These are phyloP conservation scores for Termitomyces sp. DNA, from an alignment of 768 basidiomycete genomes.

Conservation along the genomic window DNA sequence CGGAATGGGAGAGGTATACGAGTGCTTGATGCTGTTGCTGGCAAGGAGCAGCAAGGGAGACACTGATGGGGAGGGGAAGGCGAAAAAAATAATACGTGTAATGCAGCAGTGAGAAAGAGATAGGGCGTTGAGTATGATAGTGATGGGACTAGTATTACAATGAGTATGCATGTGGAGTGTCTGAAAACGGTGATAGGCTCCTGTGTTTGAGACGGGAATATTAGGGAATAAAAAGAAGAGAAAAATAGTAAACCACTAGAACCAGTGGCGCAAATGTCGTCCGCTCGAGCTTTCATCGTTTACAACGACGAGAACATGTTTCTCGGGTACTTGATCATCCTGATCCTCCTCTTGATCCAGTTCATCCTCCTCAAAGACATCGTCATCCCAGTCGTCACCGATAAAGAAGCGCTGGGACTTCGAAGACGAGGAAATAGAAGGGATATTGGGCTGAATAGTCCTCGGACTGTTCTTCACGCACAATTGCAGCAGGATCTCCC, in stretches of 20 bases:
- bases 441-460: neutral
- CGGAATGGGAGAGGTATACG: neutral
- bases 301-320: conserved; percentile 12
- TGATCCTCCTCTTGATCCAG: conserved; percentile 16
- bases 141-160: neutral
- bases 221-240: neutral
- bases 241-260: conserved; percentile 1
- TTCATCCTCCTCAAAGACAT: conserved; percentile 1
- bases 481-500: conserved; percentile 45
- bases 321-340: conserved; percentile 8
- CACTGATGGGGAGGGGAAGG: neutral
- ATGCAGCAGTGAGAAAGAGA: neutral
- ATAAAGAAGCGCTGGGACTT: conserved; percentile 17
- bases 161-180: neutral
- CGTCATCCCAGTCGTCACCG: conserved; percentile 12
- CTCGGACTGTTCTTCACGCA: conserved; percentile 19
- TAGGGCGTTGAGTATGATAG: neutral
- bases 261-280: conserved; percentile 3
- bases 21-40: neutral
- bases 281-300: conserved; percentile 7
- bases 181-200: neutral
- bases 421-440: neutral
- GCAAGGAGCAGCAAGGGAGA: neutral
- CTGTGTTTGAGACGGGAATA: neutral
- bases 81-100: neutral